A percentile compares a stretch with the other conserved stretches of the same genome.
These are phyloP conservation scores for Pleurostoma richardsiae DNA, from an alignment of 2,329 filamentous ascomycete species.

Conservation along the genomic window DNA sequence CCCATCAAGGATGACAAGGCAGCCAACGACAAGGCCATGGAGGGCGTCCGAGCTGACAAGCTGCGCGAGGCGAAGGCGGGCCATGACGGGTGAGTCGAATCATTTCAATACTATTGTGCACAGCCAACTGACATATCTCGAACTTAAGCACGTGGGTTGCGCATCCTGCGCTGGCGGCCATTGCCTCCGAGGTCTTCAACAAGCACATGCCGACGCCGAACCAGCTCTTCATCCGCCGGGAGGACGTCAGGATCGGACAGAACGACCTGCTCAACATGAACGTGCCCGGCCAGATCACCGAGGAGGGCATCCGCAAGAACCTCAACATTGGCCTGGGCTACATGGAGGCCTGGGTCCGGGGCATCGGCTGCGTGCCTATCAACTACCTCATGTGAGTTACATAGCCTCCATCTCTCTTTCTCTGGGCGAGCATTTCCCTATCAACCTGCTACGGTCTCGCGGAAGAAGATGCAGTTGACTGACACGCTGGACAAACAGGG, in stretches of 20 bases:
- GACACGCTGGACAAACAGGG: constrained; percentile 35
- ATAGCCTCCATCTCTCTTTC: too few species aligned
- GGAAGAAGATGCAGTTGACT: constrained; percentile 5
- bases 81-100: constrained; percentile 64
- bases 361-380: constrained; percentile 93
- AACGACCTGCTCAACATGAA: constrained; percentile 99
- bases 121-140: not conserved
- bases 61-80: constrained; percentile 91
- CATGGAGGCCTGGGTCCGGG: constrained; percentile 98
- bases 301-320: constrained; percentile 95
- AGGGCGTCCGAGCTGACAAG: constrained; percentile 88
- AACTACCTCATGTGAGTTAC: constrained; percentile 79
- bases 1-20: constrained; percentile 92
- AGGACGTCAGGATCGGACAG: constrained; percentile 79
- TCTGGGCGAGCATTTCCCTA: not conserved
- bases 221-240: constrained; percentile 85
- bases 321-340: constrained; percentile 93
- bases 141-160: constrained; percentile 76
- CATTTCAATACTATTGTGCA: not conserved
- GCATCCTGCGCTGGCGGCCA: constrained; percentile 83
- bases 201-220: constrained; percentile 98
- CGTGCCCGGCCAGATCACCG: constrained; percentile 84
- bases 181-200: constrained; percentile 93
- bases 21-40: constrained; percentile 94
- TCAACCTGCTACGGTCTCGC: not conserved